Evolutionary conservation across 805 yeast species (phyloP).

Genomic region (Barnettozyma salicaria): DNA sequence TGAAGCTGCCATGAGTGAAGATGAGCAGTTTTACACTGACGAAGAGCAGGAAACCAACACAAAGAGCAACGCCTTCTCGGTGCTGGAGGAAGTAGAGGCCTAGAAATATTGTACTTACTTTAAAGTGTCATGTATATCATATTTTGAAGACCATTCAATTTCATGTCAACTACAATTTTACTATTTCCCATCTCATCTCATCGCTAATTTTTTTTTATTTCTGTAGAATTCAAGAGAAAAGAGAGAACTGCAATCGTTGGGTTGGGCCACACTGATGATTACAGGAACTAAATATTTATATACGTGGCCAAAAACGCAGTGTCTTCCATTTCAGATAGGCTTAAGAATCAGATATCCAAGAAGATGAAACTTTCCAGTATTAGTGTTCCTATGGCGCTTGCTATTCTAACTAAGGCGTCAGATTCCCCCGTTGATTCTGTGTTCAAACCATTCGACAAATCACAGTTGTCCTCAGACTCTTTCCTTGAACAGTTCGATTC

Average conservation of each 20-base stretch:
- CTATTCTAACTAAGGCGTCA: conserved; percentile 17
- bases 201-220: too few relatives aligned
- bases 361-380: conserved; percentile 22
- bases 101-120: conserved; percentile 1
- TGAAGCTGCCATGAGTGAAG: conserved; percentile 21
- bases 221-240: too few relatives aligned
- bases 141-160: too few relatives aligned
- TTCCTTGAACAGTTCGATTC: conserved; percentile 62
- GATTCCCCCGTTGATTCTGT: conserved; percentile 22
- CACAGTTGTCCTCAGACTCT: conserved; percentile 35
- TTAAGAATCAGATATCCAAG: neutral
- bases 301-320: conserved; percentile 2
- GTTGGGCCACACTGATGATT: too few relatives aligned
- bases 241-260: too few relatives aligned
- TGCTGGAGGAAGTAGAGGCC: conserved; percentile 31
- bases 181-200: too few relatives aligned
- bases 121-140: too few relatives aligned
- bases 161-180: too few relatives aligned
- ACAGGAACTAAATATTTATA: too few relatives aligned
- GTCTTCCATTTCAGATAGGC: too few relatives aligned
- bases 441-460: conserved; percentile 33
- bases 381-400: conserved; percentile 22
- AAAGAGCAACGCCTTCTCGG: conserved; percentile 25
- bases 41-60: conserved; percentile 11
- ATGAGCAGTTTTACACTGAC: conserved; percentile 15